Evolutionary conservation across 2,329 filamentous ascomycete genomes (phyloP).

Genomic region (Botrytis tulipae): DNA sequence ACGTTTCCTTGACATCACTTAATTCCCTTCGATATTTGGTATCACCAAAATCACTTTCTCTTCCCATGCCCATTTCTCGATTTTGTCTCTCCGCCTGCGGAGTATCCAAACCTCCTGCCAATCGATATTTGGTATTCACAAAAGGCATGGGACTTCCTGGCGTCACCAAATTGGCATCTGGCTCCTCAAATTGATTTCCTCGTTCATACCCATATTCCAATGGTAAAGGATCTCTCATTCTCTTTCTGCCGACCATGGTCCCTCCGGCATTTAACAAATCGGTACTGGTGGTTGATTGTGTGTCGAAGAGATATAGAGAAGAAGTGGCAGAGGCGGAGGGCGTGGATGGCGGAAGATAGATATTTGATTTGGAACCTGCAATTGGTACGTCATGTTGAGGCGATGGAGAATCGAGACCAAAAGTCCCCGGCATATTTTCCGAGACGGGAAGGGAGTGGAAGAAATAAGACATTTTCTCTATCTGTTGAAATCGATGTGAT

Average conservation of each 20-base stretch:
- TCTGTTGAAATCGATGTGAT: neutral
- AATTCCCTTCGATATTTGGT: slow-evolving; percentile 41
- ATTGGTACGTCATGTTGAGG: slow-evolving; percentile 27
- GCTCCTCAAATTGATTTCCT: slow-evolving; percentile 22
- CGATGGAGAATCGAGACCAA: slow-evolving; percentile 25
- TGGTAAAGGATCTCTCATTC: slow-evolving; percentile 25
- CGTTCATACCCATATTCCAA: slow-evolving; percentile 15
- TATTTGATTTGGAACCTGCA: slow-evolving; percentile 39
- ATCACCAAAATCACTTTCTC: slow-evolving; percentile 39
- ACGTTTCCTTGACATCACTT: slow-evolving; percentile 22
- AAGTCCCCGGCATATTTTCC: slow-evolving; percentile 32
- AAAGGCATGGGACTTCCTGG: slow-evolving; percentile 43
- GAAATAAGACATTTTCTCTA: slow-evolving; percentile 28
- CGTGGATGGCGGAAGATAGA: slow-evolving; percentile 46
- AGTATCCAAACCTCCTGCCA: slow-evolving; percentile 51
- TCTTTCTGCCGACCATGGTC: slow-evolving; percentile 24
- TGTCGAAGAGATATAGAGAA: slow-evolving; percentile 33
- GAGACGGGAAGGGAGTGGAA: slow-evolving; percentile 18
- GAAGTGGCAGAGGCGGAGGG: slow-evolving; percentile 41
- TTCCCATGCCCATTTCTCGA: slow-evolving; percentile 24
- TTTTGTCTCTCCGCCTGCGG: slow-evolving; percentile 40
- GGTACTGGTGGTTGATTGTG: slow-evolving; percentile 26
- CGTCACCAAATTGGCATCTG: slow-evolving; percentile 10
- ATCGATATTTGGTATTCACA: slow-evolving; percentile 50
- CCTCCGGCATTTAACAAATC: neutral